phyloP scores from a whole-genome alignment of 2,329 filamentous ascomycete genomes.

The Pseudocercospora vitis region DNA sequence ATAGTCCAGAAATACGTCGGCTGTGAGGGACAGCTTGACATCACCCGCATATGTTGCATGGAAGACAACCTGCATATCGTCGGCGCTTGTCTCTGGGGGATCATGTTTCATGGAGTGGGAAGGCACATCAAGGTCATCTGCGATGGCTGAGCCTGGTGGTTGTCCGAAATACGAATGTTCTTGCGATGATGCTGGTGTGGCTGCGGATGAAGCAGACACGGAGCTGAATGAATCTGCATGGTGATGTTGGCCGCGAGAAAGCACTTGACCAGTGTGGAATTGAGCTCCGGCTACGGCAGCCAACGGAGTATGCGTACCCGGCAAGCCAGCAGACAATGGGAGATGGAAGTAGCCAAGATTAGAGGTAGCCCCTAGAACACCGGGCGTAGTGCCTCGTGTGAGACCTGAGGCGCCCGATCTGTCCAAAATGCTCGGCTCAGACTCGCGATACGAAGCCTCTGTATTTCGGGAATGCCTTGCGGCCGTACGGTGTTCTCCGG shows the following conservation, averaged over 20 bases:
- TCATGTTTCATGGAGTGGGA: conserved; percentile 48
- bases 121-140: conserved; percentile 28
- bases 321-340: conserved; percentile 68
- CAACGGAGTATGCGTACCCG: conserved; percentile 75
- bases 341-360: conserved; percentile 82
- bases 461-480: conserved; percentile 16
- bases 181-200: conserved; percentile 48
- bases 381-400: conserved; percentile 54
- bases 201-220: conserved; percentile 48
- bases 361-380: conserved; percentile 68
- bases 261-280: conserved; percentile 48
- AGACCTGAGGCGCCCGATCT: conserved; percentile 38
- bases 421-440: conserved; percentile 24
- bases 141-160: conserved; percentile 20
- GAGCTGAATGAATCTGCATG: conserved; percentile 47
- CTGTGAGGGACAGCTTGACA: conserved; percentile 82
- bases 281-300: conserved; percentile 75
- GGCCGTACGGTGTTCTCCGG: conserved; percentile 13
- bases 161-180: conserved; percentile 32
- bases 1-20: conserved; percentile 94
- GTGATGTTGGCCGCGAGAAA: conserved; percentile 37
- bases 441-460: conserved; percentile 22
- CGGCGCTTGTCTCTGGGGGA: conserved; percentile 71
- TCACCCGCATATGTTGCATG: conserved; percentile 87
- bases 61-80: conserved; percentile 91